Evolutionary conservation across 2,329 filamentous ascomycete species (phyloP), one percentile per base, ranked within the genome.

Genomic region (Penicillium occitanis): DNA sequence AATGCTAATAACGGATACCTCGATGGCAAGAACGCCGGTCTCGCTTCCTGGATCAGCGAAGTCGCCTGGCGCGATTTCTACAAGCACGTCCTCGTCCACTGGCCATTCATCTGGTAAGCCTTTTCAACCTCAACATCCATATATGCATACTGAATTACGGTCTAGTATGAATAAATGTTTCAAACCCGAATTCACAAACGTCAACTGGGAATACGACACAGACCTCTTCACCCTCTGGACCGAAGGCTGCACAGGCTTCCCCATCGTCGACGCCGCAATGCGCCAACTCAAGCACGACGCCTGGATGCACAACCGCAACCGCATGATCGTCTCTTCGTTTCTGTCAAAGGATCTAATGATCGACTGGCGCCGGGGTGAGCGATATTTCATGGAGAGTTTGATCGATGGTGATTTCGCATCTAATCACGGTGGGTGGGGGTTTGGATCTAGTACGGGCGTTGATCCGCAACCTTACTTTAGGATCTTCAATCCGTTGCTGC

Each of bases 391-490:
- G 91, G 88, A 91, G 73, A 83, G 90, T 69, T 81, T 93, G 7
- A 85, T 93, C 65, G 91, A 94, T 72, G 90, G 91, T 17, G 91
- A 93, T 74, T 92, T 93, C 73, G 90, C 90, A 0, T 90, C 86
- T 66, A 94, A 94, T 75, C 92, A 91, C 68, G 87, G 88, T 8
- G 88, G 88, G 0, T 90, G 88, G 87, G 88, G 87, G 0, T 89
- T 89, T 70, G 78, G 83, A 28, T 88, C 89, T 4, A 87, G 84
- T 19, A 89, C 88, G 0, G 90, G 91, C 1, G 91, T 93, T 6
- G 92, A 96, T 76, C 91, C 92, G 1, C 91, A 96, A 77, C 92
- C 93, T 0, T 97, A 96, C 75, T 97, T 97, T 69, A 85, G 92
- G 6, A 91, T 97, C 61, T 97, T 97, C 79, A 97, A 96, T 72